Evolutionary conservation across 306 rosid genomes (phyloP).

Genomic region (Fragaria nilgerrensis): DNA sequence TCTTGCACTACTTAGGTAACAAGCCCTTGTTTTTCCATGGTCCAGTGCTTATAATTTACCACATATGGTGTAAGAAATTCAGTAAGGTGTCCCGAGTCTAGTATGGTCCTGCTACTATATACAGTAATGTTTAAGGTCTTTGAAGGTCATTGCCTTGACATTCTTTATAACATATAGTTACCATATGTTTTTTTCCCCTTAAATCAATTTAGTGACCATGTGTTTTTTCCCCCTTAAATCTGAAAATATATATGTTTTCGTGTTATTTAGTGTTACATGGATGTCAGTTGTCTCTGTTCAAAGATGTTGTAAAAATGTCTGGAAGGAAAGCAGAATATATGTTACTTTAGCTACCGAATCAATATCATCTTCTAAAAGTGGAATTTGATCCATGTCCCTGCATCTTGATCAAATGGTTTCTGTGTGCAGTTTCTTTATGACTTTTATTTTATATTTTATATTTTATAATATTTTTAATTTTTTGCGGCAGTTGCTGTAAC

Average conservation of each 20-base stretch:
- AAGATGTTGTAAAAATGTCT: not conserved
- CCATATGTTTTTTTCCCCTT: not conserved
- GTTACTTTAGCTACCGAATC: not conserved
- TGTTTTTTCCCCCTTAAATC: not conserved
- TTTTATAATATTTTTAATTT: not conserved
- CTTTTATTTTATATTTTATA: not conserved
- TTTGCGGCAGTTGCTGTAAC: slow-evolving; percentile 82
- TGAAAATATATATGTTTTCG: not conserved
- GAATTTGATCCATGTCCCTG: not conserved
- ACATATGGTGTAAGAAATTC: not conserved
- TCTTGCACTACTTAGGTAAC: not conserved
- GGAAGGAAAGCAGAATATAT: not conserved
- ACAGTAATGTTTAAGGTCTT: not conserved
- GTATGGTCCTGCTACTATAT: not conserved
- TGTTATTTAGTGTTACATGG: not conserved
- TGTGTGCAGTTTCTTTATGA: slow-evolving; percentile 6
- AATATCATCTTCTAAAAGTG: not conserved
- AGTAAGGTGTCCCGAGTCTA: not conserved
- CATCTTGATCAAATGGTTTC: not conserved
- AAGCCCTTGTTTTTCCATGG: not conserved
- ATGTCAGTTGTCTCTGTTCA: not conserved
- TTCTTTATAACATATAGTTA: not conserved
- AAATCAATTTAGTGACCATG: not conserved
- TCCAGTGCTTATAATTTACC: not conserved
- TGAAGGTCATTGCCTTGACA: not conserved